phyloP scores from a whole-genome alignment of 2,329 filamentous ascomycete species.

The Fusarium sp. region DNA sequence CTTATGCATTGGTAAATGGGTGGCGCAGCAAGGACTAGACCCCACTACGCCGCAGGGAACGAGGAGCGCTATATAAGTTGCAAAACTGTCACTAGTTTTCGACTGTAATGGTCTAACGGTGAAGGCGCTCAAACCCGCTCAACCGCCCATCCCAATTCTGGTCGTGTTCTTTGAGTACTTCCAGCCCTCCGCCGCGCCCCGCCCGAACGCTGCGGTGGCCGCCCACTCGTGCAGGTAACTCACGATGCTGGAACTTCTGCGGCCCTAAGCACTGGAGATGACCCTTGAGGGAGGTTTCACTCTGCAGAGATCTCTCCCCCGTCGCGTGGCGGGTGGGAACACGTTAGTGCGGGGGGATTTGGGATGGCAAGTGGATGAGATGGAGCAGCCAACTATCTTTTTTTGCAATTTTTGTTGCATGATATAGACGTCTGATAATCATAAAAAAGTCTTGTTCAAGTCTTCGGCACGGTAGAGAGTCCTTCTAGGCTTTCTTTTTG shows the following conservation, averaged over 20 bases:
- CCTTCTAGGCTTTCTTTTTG: neutral
- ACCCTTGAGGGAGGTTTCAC: constrained; percentile 78
- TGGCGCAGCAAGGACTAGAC: neutral
- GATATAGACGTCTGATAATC: constrained; percentile 14
- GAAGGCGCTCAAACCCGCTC: constrained; percentile 67
- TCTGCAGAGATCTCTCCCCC: constrained; percentile 78
- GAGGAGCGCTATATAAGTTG: constrained; percentile 36
- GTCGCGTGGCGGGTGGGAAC: constrained; percentile 76
- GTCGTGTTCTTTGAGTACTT: constrained; percentile 45
- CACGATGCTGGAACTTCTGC: constrained; percentile 65
- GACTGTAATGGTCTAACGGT: constrained; percentile 73
- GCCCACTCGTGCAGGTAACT: constrained; percentile 75
- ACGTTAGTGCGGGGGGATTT: constrained; percentile 70
- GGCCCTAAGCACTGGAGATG: constrained; percentile 75
- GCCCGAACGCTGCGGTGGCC: constrained; percentile 74
- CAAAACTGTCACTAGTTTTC: constrained; percentile 19
- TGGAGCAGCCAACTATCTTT: constrained; percentile 64
- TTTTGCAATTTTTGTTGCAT: constrained; percentile 44
- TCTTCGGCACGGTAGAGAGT: neutral
- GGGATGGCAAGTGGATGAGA: constrained; percentile 63
- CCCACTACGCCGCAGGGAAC: rapidly evolving
- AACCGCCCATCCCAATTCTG: constrained; percentile 61
- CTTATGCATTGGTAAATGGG: neutral
- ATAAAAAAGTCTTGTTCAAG: neutral
- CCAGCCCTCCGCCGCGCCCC: constrained; percentile 69